These are phyloP conservation scores for Gaultheria prostrata DNA, from an alignment of 148 eudicot species.

Conservation along the genomic window DNA sequence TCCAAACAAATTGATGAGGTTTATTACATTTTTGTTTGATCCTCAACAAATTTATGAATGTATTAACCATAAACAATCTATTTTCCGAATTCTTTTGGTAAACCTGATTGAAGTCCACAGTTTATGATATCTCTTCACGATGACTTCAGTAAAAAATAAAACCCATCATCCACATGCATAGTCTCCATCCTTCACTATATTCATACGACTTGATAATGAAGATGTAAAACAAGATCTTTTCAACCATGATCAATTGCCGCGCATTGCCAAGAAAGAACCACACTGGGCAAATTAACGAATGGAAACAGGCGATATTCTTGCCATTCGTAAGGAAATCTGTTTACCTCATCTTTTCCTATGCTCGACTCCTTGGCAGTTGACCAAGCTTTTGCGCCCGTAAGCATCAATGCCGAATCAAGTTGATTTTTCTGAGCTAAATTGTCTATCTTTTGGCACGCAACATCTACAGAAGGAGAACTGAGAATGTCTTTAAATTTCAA, in stretches of 20 bases:
- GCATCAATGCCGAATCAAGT: slow-evolving; percentile 76
- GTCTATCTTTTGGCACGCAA: slow-evolving; percentile 84
- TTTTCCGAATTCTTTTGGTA: neutral
- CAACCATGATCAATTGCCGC: neutral
- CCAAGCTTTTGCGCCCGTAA: slow-evolving; percentile 91
- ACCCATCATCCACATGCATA: neutral
- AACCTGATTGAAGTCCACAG: neutral
- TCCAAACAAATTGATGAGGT: neutral
- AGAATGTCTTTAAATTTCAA: slow-evolving; percentile 82
- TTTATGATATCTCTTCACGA: neutral
- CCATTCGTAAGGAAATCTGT: slow-evolving; percentile 3
- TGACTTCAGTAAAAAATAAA: neutral
- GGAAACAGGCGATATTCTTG: neutral
- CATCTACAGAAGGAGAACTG: slow-evolving; percentile 79
- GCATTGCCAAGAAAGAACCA: slow-evolving; percentile 2
- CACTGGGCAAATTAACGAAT: neutral
- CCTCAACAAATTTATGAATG: neutral
- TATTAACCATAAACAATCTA: neutral
- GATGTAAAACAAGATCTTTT: neutral
- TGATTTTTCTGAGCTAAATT: slow-evolving; percentile 79
- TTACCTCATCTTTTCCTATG: slow-evolving; percentile 88
- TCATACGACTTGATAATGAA: neutral
- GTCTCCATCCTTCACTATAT: neutral
- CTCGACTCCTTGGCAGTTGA: slow-evolving; percentile 82
- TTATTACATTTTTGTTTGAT: no score